Percentiles rank a stretch among this genome's conserved stretches.
phyloP scores from a whole-genome alignment of 768 basidiomycete genomes.

The Coprinopsis strossmayeri region DNA sequence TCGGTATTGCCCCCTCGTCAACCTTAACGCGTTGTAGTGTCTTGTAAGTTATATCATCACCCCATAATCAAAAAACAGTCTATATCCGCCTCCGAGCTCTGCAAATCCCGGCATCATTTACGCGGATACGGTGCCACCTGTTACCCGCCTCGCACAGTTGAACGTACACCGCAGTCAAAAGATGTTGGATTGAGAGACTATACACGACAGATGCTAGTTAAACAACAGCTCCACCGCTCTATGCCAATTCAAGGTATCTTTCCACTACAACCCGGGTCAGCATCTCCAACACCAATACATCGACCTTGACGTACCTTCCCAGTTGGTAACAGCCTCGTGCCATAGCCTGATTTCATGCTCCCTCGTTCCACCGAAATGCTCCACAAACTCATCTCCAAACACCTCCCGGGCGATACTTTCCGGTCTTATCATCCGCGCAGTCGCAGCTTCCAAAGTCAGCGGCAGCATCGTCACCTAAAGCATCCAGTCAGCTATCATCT shows the following conservation, averaged over 20 bases:
- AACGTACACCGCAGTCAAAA: no score
- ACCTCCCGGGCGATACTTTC: conserved; percentile 82
- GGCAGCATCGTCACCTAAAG: conserved; percentile 68
- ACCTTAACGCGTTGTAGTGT: conserved; percentile 44
- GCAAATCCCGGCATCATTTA: no score
- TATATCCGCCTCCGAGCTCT: no score
- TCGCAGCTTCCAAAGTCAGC: conserved; percentile 72
- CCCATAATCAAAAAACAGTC: no score
- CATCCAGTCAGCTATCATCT: neutral
- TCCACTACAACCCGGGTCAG: conserved; percentile 1
- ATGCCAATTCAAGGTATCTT: conserved; percentile 2
- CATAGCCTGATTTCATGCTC: conserved; percentile 83
- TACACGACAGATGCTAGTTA: no score
- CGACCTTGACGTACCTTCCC: conserved; percentile 79
- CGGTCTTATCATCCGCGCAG: conserved; percentile 68
- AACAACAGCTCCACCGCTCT: no score
- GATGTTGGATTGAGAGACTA: no score
- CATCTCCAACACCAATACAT: no score
- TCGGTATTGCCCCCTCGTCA: conserved; percentile 74
- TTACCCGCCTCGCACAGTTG: no score
- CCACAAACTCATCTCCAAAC: conserved; percentile 86
- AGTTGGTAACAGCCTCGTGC: conserved; percentile 87
- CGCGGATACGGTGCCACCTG: no score
- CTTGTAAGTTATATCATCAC: no score
- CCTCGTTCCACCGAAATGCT: conserved; percentile 94